Evolutionary conservation across 2,329 filamentous ascomycete species (phyloP).

Genomic region (Ophiostoma perfectum): DNA sequence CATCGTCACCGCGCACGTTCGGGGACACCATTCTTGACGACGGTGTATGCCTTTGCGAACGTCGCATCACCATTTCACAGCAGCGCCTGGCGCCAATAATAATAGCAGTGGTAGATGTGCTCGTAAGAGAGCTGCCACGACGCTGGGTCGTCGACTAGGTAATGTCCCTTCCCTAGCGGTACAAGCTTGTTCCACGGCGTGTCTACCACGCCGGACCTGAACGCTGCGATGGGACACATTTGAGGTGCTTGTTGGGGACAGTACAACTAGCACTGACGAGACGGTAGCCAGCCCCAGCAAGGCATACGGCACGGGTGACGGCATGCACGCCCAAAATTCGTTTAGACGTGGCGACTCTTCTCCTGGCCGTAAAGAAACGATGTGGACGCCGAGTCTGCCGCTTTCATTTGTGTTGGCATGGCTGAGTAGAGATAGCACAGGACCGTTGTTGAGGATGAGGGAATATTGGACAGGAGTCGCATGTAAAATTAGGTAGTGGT

Average conservation of each 20-base stretch:
- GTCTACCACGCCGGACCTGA: not conserved
- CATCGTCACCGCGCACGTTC: not conserved
- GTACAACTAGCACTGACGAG: not conserved
- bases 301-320: not conserved
- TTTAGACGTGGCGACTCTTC: not conserved
- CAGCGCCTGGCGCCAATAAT: not conserved
- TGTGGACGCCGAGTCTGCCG: not conserved
- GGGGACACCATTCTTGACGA: not conserved
- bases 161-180: not conserved
- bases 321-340: not conserved
- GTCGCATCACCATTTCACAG: not conserved
- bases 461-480: too few relatives aligned
- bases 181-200: not conserved
- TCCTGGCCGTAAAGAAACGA: not conserved
- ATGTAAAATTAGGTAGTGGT: too few relatives aligned
- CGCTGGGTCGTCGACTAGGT: not conserved
- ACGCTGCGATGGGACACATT: not conserved
- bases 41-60: not conserved
- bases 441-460: not conserved
- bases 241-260: not conserved
- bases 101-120: slow-evolving; percentile 2
- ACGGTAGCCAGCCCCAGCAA: not conserved
- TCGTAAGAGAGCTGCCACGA: not conserved
- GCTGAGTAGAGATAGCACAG: not conserved
- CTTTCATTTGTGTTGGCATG: not conserved